A percentile compares a stretch with the other conserved stretches of the same genome.
Conservation (phyloP, 192 early-diverging fungal genomes). For the Gryganskiella cystojenkinii region DNA sequence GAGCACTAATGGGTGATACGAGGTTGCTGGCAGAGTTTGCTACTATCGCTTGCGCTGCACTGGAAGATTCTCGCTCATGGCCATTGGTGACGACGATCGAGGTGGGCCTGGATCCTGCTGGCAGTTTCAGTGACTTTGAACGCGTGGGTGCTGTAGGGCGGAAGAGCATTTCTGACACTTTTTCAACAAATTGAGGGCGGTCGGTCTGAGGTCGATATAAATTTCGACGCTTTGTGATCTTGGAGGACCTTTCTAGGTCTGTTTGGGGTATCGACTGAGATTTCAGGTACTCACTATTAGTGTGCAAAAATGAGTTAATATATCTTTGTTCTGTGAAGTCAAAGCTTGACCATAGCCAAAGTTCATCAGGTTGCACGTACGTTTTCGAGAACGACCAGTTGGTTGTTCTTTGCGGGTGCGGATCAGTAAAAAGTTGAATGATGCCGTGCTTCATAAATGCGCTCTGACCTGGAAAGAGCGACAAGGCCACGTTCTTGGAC, state of each 20-base stretch:
- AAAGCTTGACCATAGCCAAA: neutral
- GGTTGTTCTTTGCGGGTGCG: slow-evolving; percentile 74
- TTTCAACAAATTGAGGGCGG: slow-evolving; percentile 39
- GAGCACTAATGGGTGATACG: slow-evolving; percentile 17
- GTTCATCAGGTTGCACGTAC: slow-evolving; percentile 15
- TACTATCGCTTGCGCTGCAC: slow-evolving; percentile 6
- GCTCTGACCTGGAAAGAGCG: slow-evolving; percentile 83
- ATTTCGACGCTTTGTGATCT: slow-evolving; percentile 39
- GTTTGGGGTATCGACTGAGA: slow-evolving; percentile 17
- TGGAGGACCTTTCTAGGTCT: slow-evolving; percentile 43
- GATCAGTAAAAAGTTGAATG: slow-evolving; percentile 86
- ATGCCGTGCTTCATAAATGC: slow-evolving; percentile 78
- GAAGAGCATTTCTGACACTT: slow-evolving; percentile 45
- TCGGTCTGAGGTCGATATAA: slow-evolving; percentile 40
- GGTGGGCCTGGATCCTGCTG: slow-evolving; percentile 16
- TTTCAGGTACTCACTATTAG: slow-evolving; percentile 35
- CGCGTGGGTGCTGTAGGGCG: slow-evolving; percentile 40
- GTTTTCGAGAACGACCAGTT: slow-evolving; percentile 58
- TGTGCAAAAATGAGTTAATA: neutral
- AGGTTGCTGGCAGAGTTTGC: slow-evolving; percentile 4
- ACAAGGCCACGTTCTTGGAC: slow-evolving; percentile 81
- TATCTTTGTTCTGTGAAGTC: neutral
- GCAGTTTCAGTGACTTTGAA: slow-evolving; percentile 43
- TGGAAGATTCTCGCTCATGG: slow-evolving; percentile 16
- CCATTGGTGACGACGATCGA: slow-evolving; percentile 22